Evolutionary conservation across 345 rosid genomes (phyloP), one percentile per base, ranked within the genome.

Genomic region (Euphorbia lathyris): DNA sequence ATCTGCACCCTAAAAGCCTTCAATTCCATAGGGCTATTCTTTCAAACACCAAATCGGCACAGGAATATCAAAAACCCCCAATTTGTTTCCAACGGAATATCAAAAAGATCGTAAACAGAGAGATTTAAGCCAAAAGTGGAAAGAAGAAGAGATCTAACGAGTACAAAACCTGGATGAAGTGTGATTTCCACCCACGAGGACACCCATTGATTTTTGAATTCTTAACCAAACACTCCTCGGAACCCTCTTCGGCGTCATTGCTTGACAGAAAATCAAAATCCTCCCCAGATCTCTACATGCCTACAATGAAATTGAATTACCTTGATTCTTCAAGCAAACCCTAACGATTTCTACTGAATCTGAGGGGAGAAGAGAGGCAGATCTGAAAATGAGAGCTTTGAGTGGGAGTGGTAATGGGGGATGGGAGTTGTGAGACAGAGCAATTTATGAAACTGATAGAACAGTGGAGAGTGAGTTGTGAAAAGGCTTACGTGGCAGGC

Each of bases 131-230:
- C 69, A 74, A 43, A 45, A 45, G 20, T 13, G 29, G 42, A 69
- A 27, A 2, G 50, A 53, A 58, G 20, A 26, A 34, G 34, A 60
- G 58, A 70, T 34, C 68, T 88, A 94, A 80, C 98, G 93, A 83
- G 95, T 80, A 68, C 97, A 91, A 88, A 94, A 94, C 96, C 97
- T 88, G 95, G 87, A 91, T 72, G 96, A 91, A 72, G 97, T 91
- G 85, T 91, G 98, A 82, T 94, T 94, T 65, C 98, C 97, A 90
- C 97, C 98, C 97, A 94, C 95, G 82, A 91, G 97, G 96, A 94
- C 72, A 69, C 87, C 90, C 86, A 72, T 85, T 58, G 91, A 82
- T 70, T 73, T 85, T 90, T 87, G 93, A 20, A 81, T 74, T 3
- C 84, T 80, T 81, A 88, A 81, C 97, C 93, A 89, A 68, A 86